phyloP scores from a whole-genome alignment of 2,329 filamentous ascomycete species.

The Botrytis galanthina region DNA sequence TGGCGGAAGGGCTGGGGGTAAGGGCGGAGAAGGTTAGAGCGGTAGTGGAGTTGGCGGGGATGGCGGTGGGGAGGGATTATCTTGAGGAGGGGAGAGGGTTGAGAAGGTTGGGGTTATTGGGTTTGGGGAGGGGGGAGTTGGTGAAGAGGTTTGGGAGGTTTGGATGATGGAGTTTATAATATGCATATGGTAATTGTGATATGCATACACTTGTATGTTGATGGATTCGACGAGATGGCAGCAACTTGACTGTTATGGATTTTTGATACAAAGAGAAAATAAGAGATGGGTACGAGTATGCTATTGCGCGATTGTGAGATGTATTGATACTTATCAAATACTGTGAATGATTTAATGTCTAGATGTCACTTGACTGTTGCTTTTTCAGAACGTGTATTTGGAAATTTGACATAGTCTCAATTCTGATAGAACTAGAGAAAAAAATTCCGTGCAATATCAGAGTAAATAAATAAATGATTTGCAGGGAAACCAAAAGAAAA shows the following conservation, averaged over 20 bases:
- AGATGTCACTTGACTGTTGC: neutral
- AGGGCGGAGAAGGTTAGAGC: slow-evolving; percentile 14
- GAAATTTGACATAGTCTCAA: neutral
- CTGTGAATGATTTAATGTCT: neutral
- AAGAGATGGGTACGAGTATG: neutral
- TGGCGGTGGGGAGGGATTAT: slow-evolving; percentile 21
- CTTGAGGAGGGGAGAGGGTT: slow-evolving; percentile 21
- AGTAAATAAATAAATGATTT: too few species aligned
- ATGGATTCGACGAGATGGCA: neutral
- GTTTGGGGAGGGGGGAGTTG: slow-evolving; percentile 13
- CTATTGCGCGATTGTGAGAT: neutral
- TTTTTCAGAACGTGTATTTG: neutral
- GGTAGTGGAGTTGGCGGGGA: slow-evolving; percentile 16
- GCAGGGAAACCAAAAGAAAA: neutral
- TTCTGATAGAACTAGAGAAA: neutral
- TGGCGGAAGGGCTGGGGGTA: slow-evolving; percentile 22
- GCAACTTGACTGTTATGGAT: neutral
- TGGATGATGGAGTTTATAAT: neutral
- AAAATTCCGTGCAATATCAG: neutral
- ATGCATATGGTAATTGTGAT: neutral
- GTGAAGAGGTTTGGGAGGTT: slow-evolving; percentile 16
- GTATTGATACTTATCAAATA: neutral
- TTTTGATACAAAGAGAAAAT: neutral
- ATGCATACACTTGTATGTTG: neutral
- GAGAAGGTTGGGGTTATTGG: slow-evolving; percentile 16